These are phyloP conservation scores for Fusarium proliferatum DNA, from an alignment of 2,329 filamentous ascomycete species.

Conservation along the genomic window DNA sequence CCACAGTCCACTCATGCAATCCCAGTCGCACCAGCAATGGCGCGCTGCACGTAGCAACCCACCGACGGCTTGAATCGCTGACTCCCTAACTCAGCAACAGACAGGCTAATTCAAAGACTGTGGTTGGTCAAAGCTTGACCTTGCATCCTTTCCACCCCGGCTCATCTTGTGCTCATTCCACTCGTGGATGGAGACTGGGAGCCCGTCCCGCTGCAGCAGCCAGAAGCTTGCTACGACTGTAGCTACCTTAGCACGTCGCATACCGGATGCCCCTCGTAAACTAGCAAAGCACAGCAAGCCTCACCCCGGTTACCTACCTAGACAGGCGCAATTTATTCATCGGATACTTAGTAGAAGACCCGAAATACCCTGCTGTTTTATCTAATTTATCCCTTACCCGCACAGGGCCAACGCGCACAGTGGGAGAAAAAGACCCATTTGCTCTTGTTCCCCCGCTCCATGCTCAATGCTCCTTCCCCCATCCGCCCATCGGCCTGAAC, in stretches of 20 bases:
- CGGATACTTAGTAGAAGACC: background rate
- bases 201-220: slow-evolving; percentile 25
- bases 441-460: slow-evolving; percentile 33
- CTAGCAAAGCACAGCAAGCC: slow-evolving; percentile 15
- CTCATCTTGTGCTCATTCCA: slow-evolving; percentile 41
- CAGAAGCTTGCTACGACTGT: slow-evolving; percentile 25
- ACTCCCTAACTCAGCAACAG: slow-evolving; percentile 47
- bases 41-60: slow-evolving; percentile 37
- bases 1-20: slow-evolving; percentile 39
- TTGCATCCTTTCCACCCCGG: slow-evolving; percentile 37
- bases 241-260: slow-evolving; percentile 22
- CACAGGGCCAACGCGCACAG: slow-evolving; percentile 9
- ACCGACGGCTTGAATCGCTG: slow-evolving; percentile 39
- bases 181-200: slow-evolving; percentile 36
- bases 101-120: slow-evolving; percentile 34
- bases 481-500: slow-evolving; percentile 29
- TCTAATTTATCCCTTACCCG: slow-evolving; percentile 22
- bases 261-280: slow-evolving; percentile 13
- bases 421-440: slow-evolving; percentile 25
- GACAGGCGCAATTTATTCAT: background rate
- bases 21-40: slow-evolving; percentile 41
- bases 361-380: slow-evolving; percentile 11
- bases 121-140: slow-evolving; percentile 39
- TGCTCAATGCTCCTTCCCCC: slow-evolving; percentile 37
- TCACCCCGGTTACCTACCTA: slow-evolving; percentile 10